Evolutionary conservation across 1,284 basidiomycete genomes (phyloP).

Genomic region (Heterobasidion irregulare): DNA sequence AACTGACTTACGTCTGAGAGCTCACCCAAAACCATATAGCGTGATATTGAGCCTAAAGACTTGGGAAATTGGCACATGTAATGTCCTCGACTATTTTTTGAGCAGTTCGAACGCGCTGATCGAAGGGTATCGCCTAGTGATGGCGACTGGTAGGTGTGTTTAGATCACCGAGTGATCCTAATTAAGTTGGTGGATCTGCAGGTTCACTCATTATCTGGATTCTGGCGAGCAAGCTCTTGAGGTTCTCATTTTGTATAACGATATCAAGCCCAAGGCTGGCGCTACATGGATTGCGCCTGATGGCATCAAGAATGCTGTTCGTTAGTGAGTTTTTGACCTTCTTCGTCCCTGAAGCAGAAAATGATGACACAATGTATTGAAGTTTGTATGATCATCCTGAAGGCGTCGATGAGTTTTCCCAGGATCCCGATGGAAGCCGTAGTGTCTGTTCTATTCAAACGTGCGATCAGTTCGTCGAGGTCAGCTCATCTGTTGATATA

Average conservation of each 20-base stretch:
- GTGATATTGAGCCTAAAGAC: constrained; percentile 20
- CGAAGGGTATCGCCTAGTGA: constrained; percentile 12
- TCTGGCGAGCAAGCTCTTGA: constrained; percentile 28
- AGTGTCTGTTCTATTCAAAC: constrained; percentile 17
- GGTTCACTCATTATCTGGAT: constrained; percentile 27
- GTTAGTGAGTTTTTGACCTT: constrained; percentile 16
- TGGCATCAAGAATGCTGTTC: constrained; percentile 24
- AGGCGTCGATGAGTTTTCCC: constrained; percentile 15
- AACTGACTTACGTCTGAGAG: background rate
- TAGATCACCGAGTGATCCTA: background rate
- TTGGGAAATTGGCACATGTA: constrained; percentile 28
- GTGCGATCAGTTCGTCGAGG: constrained; percentile 23
- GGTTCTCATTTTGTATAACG: constrained; percentile 26
- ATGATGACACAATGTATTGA: background rate
- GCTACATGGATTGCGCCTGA: constrained; percentile 28
- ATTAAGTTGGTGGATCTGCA: background rate
- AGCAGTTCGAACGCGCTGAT: background rate
- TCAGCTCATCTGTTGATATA: constrained; percentile 1
- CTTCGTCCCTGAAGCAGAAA: background rate
- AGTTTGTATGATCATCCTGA: constrained; percentile 22
- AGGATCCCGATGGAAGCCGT: constrained; percentile 20
- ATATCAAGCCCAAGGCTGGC: constrained; percentile 23
- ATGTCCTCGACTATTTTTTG: background rate
- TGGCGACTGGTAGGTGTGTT: constrained; percentile 20
- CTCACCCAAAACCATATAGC: constrained; percentile 6